Evolutionary conservation across 768 basidiomycete species (phyloP).

Genomic region (Lepiota subincarnata): DNA sequence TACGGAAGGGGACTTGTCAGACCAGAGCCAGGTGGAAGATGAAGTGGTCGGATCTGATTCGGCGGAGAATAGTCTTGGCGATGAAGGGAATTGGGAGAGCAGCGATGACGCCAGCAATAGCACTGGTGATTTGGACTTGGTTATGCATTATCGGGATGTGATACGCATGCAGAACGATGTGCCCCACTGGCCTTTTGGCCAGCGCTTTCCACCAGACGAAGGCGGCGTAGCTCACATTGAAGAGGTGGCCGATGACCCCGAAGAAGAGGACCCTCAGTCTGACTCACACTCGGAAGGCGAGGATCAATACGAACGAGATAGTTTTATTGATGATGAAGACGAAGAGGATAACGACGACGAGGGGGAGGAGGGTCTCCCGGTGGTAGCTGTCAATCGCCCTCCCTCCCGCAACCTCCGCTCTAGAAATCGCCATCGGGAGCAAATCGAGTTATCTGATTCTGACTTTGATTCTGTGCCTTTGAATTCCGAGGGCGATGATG

Average conservation of each 20-base stretch:
- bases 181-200: not conserved
- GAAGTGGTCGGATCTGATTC: too few relatives aligned
- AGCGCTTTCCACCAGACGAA: not conserved
- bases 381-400: constrained; percentile 34
- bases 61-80: not conserved
- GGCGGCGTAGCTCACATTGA: not conserved
- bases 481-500: constrained; percentile 45
- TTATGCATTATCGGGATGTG: not conserved
- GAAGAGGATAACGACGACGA: not conserved
- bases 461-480: too few relatives aligned
- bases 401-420: not conserved
- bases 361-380: constrained; percentile 16
- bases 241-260: constrained; percentile 16
- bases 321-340: constrained; percentile 6
- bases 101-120: not conserved
- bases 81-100: not conserved
- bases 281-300: constrained; percentile 30
- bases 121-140: not conserved
- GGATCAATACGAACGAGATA: constrained; percentile 5
- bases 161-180: not conserved
- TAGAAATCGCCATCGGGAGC: too few relatives aligned
- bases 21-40: too few relatives aligned
- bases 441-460: too few relatives aligned
- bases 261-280: constrained; percentile 14
- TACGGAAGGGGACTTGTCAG: not conserved